Evolutionary conservation across 2,329 filamentous ascomycete species (phyloP).

Genomic region (Alternaria brassicicola): DNA sequence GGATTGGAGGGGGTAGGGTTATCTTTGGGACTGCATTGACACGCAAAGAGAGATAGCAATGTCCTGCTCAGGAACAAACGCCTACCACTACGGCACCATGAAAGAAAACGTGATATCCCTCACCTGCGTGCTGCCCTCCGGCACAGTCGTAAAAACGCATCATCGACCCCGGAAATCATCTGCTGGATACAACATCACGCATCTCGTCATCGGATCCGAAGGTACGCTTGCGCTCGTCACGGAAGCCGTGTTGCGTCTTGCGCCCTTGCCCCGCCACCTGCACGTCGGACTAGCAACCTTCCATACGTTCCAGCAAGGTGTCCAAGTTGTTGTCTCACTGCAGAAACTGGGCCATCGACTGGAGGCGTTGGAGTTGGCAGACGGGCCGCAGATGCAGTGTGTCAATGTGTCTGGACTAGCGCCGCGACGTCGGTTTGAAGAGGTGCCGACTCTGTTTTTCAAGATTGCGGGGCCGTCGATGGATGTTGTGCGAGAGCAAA

Average conservation of each 20-base stretch:
- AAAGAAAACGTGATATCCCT: constrained; percentile 86
- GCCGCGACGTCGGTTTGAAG: constrained; percentile 63
- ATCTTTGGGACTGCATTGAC: too few relatives aligned
- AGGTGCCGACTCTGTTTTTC: constrained; percentile 73
- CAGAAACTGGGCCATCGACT: constrained; percentile 80
- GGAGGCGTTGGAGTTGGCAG: constrained; percentile 85
- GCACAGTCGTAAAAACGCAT: constrained; percentile 83
- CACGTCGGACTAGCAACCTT: constrained; percentile 77
- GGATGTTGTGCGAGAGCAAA: constrained; percentile 73
- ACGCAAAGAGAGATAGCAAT: constrained; percentile 53
- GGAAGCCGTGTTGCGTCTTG: constrained; percentile 84
- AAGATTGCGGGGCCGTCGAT: constrained; percentile 70
- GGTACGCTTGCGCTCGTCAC: constrained; percentile 90
- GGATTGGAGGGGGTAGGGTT: too few relatives aligned
- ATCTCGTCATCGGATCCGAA: constrained; percentile 86
- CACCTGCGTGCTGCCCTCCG: constrained; percentile 86
- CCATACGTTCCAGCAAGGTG: constrained; percentile 69
- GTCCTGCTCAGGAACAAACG: constrained; percentile 80
- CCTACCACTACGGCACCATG: constrained; percentile 93
- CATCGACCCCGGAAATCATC: constrained; percentile 86
- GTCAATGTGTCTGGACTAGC: constrained; percentile 66
- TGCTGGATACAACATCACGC: constrained; percentile 89
- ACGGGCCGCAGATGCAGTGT: constrained; percentile 80
- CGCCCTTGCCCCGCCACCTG: constrained; percentile 74
- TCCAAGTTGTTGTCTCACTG: constrained; percentile 76